Base-by-base conservation (phyloP, 2,329 filamentous ascomycete species). In the Monilinia vaccinii-corymbosi region DNA sequence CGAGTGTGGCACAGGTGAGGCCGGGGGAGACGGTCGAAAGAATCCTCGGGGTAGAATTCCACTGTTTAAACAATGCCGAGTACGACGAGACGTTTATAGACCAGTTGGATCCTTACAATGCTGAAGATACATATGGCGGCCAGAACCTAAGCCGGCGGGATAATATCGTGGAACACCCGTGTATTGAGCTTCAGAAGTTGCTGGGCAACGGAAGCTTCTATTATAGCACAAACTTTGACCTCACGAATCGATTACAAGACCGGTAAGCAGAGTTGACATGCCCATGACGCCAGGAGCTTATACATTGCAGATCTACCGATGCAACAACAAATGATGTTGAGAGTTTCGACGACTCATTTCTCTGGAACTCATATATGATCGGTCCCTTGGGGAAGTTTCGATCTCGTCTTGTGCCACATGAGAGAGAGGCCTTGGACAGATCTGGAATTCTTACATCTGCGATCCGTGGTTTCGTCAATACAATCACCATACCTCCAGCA, bases 301-400 rank as follows among this genome's bases (percentile, higher is more conserved):
- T 60, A n/a, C 32, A 47, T 34, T 69, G 47, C 66, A 91, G 88
- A 68, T 84, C 87, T 16, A 83, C 87, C 60, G 90, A 93, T 71
- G 84, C 84, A 23, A 81, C 85, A 48, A 85, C 88, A 0, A 92
- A 97, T 64, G 89, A 96, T 64, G 91, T 97, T 62, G 91, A 96
- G 71, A 94, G 90, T 69, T 85, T 97, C 63, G 91, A 99, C 73
- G 88, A 91, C 69, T 88, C 89, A 1, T 97, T 96, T 71, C 76
- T 99, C 21, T 99, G 94, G 94, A 99, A 99, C 71, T 95, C 91
- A 4, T 97, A 95, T 75, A 97, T 99, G 91, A 96, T 99, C 68
- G 87, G 88, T 65, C 92, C 94, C 6, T 79, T 99, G 58, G 86
- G 97, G 34, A 83, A 91, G 72, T 97, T 99, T 72, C 86, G 94